A percentile compares a stretch with the other conserved stretches of the same genome.
Conservation (phyloP, 371 early-diverging fungal genomes). For the Apophysomyces sp. region DNA sequence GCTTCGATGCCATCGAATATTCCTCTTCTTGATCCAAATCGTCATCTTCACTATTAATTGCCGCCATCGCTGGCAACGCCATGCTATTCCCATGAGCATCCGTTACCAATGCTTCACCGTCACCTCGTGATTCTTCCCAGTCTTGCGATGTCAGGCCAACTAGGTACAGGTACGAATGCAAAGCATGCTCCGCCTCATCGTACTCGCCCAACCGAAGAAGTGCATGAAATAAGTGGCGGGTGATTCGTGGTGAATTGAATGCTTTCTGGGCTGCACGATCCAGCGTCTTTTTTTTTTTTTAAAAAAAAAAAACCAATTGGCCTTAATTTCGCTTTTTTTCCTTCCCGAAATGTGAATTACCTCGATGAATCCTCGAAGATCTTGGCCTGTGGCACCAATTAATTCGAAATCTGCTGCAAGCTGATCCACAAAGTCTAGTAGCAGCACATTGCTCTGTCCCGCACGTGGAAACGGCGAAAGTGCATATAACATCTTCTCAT, state of each 20-base stretch:
- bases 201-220: slow-evolving; percentile 67
- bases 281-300: slow-evolving; percentile 49
- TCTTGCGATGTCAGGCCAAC: slow-evolving; percentile 43
- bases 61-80: slow-evolving; percentile 13
- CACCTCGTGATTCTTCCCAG: slow-evolving; percentile 21
- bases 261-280: slow-evolving; percentile 66
- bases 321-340: slow-evolving; percentile 11
- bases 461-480: slow-evolving; percentile 65
- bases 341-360: slow-evolving; percentile 14
- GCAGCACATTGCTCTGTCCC: slow-evolving; percentile 55
- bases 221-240: slow-evolving; percentile 64
- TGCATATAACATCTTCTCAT: slow-evolving; percentile 60
- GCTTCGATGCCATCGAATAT: slow-evolving; percentile 23
- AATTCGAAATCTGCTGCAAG: slow-evolving; percentile 60
- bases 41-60: slow-evolving; percentile 1
- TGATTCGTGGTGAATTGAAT: slow-evolving; percentile 71
- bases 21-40: background rate
- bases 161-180: slow-evolving; percentile 62
- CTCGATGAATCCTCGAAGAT: slow-evolving; percentile 50
- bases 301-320: background rate
- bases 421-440: slow-evolving; percentile 65
- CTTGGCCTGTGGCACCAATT: slow-evolving; percentile 35
- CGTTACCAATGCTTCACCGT: slow-evolving; percentile 32
- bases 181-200: slow-evolving; percentile 71
- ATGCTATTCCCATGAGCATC: slow-evolving; percentile 21